phyloP scores from a whole-genome alignment of 208 protist species.

The Trypanosomatidae sp. region DNA sequence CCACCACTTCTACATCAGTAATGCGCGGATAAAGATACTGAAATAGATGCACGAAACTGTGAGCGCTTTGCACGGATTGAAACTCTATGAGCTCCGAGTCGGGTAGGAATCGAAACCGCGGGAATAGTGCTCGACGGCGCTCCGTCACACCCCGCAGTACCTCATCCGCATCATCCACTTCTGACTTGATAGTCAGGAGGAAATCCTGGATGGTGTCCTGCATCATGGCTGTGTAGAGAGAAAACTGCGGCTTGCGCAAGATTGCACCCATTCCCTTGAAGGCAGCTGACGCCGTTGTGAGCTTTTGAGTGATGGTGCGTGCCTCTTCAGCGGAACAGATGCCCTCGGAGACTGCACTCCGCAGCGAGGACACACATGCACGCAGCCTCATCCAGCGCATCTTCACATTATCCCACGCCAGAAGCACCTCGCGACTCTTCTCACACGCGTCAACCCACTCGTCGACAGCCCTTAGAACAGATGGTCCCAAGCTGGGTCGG shows the following conservation, averaged over 20 bases:
- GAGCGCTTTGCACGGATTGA: constrained; percentile 54
- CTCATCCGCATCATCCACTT: constrained; percentile 90
- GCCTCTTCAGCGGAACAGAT: constrained; percentile 9
- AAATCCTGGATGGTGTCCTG: constrained; percentile 92
- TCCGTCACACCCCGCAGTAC: constrained; percentile 91
- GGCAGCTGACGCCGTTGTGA: constrained; percentile 19
- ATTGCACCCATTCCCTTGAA: constrained; percentile 38
- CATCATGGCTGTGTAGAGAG: constrained; percentile 90
- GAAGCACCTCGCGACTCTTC: constrained; percentile 50
- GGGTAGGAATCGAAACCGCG: constrained; percentile 94
- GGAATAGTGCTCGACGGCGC: constrained; percentile 86
- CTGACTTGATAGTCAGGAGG: constrained; percentile 79
- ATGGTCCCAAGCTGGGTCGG: constrained; percentile 47
- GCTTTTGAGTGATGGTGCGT: constrained; percentile 6
- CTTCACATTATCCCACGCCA: constrained; percentile 46
- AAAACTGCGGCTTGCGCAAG: constrained; percentile 75
- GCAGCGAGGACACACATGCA: constrained; percentile 22
- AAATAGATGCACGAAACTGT: constrained; percentile 47
- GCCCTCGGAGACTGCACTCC: constrained; percentile 10
- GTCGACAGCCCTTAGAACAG: constrained; percentile 52
- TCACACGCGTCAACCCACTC: constrained; percentile 80
- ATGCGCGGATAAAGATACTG: constrained; percentile 70
- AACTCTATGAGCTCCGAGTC: constrained; percentile 81
- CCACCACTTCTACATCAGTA: constrained; percentile 37
- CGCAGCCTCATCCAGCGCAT: constrained; percentile 40